Percentiles rank a stretch among this genome's conserved stretches.
These are phyloP conservation scores for Gypsophila paniculata DNA, from an alignment of 179 eudicot species.

Conservation along the genomic window DNA sequence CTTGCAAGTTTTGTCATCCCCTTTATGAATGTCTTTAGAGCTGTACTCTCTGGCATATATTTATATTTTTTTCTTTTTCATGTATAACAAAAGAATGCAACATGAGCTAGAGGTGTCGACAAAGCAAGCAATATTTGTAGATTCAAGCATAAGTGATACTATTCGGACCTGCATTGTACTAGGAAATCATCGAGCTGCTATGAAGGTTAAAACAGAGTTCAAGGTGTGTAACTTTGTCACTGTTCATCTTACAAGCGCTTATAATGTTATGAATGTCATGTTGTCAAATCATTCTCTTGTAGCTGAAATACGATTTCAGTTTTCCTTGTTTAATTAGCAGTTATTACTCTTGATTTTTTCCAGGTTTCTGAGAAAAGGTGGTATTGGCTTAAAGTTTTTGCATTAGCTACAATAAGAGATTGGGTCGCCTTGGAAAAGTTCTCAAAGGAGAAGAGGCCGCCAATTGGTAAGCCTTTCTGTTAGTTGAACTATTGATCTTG, in stretches of 20 bases:
- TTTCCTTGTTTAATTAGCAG: not conserved
- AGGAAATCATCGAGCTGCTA: conserved; percentile 89
- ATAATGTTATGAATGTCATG: not conserved
- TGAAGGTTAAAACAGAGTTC: conserved; percentile 77
- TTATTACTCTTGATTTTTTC: conserved; percentile 2
- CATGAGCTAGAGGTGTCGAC: conserved; percentile 85
- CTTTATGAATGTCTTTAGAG: not conserved
- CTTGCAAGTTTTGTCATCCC: not conserved
- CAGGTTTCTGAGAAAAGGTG: conserved; percentile 96
- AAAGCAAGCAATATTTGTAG: conserved; percentile 94
- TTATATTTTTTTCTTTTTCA: not conserved
- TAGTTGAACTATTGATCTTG: not conserved
- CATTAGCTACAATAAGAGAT: conserved; percentile 88
- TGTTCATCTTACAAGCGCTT: not conserved
- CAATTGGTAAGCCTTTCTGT: conserved; percentile 55
- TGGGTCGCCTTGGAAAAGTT: conserved; percentile 96
- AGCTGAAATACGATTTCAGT: not conserved
- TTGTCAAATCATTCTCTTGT: not conserved
- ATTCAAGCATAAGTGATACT: conserved; percentile 95
- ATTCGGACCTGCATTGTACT: conserved; percentile 91
- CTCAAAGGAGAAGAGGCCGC: conserved; percentile 93
- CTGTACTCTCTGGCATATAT: not conserved
- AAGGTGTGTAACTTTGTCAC: conserved; percentile 48
- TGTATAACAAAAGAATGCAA: conserved; percentile 52
- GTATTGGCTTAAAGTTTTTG: conserved; percentile 98